Percentiles rank a stretch among this genome's conserved stretches.
Evolutionary conservation across 176 grass and related monocot genomes (phyloP).

Genomic region (Phyllostachys edulis): DNA sequence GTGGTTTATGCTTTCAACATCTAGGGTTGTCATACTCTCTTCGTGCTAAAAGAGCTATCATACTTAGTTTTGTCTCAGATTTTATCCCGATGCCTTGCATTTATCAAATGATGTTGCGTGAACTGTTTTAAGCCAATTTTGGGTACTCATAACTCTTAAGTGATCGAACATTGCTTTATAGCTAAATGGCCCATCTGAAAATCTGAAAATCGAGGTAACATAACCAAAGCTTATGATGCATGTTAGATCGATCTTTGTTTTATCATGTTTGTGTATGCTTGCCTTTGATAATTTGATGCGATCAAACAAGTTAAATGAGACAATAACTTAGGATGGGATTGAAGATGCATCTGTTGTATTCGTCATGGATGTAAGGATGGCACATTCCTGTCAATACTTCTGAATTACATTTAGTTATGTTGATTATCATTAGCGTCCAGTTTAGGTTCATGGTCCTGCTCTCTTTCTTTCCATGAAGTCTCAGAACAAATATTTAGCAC

Average conservation of each 20-base stretch:
- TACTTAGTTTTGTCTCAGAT: not conserved
- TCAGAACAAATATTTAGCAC: too few relatives aligned
- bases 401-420: too few relatives aligned
- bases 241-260: not conserved
- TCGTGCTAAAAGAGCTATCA: not conserved
- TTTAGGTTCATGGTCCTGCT: too few relatives aligned
- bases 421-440: too few relatives aligned
- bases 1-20: not conserved
- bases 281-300: not conserved
- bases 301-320: not conserved
- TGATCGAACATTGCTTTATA: not conserved
- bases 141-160: not conserved
- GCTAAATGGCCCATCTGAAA: not conserved
- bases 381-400: too few relatives aligned
- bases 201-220: not conserved
- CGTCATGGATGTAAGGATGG: too few relatives aligned
- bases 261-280: not conserved
- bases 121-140: not conserved
- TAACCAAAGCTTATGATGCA: not conserved
- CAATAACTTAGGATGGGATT: too few relatives aligned
- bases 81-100: not conserved
- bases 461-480: too few relatives aligned
- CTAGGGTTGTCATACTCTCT: not conserved
- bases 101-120: not conserved
- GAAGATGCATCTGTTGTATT: too few relatives aligned